Conservation (phyloP, 164 flowering plant genomes). For the Vitis labrusca region DNA sequence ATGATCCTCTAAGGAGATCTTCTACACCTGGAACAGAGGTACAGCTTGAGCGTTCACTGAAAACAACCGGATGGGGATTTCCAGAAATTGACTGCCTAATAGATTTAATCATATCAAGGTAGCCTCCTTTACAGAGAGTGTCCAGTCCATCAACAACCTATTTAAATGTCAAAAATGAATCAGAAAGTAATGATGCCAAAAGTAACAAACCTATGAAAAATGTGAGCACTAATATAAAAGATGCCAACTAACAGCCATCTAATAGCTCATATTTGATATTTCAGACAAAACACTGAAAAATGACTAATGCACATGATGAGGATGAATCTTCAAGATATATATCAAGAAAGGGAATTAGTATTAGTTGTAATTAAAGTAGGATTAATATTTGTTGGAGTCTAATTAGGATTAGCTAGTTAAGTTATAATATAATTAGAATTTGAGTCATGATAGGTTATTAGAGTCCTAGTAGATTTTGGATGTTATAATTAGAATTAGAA, state of each 20-base stretch:
- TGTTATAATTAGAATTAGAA: no score
- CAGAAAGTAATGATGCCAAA: neutral
- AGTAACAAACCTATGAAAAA: neutral
- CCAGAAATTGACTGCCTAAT: constrained; percentile 47
- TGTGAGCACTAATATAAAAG: no score
- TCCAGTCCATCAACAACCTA: constrained; percentile 77
- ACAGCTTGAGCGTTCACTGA: constrained; percentile 32
- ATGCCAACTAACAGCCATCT: neutral
- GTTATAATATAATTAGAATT: no score
- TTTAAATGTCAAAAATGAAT: neutral
- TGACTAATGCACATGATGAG: neutral
- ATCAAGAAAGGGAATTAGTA: no score
- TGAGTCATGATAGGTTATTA: no score
- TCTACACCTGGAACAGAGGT: constrained; percentile 27
- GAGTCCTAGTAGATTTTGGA: no score
- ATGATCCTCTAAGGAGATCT: constrained; percentile 38
- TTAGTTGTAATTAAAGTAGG: no score
- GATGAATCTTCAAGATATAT: no score
- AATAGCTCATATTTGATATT: neutral
- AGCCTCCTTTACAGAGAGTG: constrained; percentile 27
- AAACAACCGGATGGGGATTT: constrained; percentile 48
- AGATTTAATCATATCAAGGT: constrained; percentile 39
- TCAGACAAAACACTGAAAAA: neutral
- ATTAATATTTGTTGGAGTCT: no score
- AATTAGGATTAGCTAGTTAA: no score